Percentiles rank a stretch among this genome's conserved stretches.
Evolutionary conservation across 768 basidiomycete species (phyloP).

Genomic region (Lactifluus piperatus): DNA sequence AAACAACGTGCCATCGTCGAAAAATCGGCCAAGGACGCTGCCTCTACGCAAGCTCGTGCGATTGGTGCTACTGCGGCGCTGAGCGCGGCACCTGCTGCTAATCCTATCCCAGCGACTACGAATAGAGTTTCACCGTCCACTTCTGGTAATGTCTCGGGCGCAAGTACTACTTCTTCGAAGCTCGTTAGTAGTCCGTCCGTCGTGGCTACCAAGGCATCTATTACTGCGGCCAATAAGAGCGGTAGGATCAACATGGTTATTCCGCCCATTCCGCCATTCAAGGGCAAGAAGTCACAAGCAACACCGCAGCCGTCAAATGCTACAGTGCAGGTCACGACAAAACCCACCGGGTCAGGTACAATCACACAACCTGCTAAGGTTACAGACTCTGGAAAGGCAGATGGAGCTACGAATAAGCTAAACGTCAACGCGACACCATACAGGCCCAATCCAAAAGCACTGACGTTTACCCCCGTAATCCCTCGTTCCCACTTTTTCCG

Average conservation of each 20-base stretch:
- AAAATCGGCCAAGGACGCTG: constrained; percentile 62
- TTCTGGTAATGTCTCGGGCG: constrained; percentile 10
- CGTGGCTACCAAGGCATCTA: constrained; percentile 3
- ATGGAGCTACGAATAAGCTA: constrained; percentile 52
- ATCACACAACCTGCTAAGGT: constrained; percentile 15
- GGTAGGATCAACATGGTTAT: constrained; percentile 62
- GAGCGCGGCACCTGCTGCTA: constrained; percentile 39
- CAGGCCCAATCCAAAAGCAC: constrained; percentile 78
- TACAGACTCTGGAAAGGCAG: constrained; percentile 34
- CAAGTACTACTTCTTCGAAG: constrained; percentile 6
- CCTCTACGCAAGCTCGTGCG: constrained; percentile 54
- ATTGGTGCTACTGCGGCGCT: constrained; percentile 37
- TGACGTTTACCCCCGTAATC: constrained; percentile 61
- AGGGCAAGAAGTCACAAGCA: constrained; percentile 36
- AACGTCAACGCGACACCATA: constrained; percentile 90
- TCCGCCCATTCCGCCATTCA: constrained; percentile 87
- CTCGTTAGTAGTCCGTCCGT: constrained; percentile 19
- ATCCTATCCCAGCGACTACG: constrained; percentile 25
- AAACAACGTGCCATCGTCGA: constrained; percentile 80
- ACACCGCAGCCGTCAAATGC: constrained; percentile 28
- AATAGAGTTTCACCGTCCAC: constrained; percentile 24
- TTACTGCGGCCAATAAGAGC: constrained; percentile 13
- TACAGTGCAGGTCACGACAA: constrained; percentile 25
- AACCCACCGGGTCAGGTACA: constrained; percentile 24
- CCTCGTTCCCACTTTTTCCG: constrained; percentile 1